Evolutionary conservation across 1,139 yeast species (phyloP).

Genomic region (Saccharomyces pastorianus): DNA sequence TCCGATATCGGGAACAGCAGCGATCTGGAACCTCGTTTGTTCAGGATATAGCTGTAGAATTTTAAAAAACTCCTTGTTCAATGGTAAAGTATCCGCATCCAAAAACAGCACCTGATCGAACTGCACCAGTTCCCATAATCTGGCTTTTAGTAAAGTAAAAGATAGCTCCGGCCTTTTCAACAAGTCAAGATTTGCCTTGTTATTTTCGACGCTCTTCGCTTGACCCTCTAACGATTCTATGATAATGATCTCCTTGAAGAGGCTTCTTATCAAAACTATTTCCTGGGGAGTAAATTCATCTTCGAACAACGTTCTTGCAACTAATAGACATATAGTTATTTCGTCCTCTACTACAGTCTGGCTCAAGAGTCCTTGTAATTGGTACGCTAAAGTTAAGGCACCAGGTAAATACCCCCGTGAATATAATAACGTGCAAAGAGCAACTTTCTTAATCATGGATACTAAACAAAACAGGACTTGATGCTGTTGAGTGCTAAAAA

Average conservation of each 20-base stretch:
- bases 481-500: neutral
- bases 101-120: slow-evolving; percentile 62
- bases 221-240: slow-evolving; percentile 24
- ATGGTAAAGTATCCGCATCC: slow-evolving; percentile 76
- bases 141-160: slow-evolving; percentile 62
- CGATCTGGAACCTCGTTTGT: slow-evolving; percentile 33
- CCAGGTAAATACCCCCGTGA: slow-evolving; percentile 69
- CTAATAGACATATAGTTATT: slow-evolving; percentile 15
- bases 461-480: neutral
- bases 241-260: slow-evolving; percentile 30
- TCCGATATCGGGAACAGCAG: slow-evolving; percentile 87
- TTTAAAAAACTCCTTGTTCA: slow-evolving; percentile 28
- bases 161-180: slow-evolving; percentile 69
- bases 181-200: slow-evolving; percentile 35
- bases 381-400: slow-evolving; percentile 51
- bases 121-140: slow-evolving; percentile 57
- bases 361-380: slow-evolving; percentile 14
- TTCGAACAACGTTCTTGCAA: slow-evolving; percentile 17
- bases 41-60: slow-evolving; percentile 16
- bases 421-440: slow-evolving; percentile 61
- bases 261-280: slow-evolving; percentile 12
- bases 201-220: slow-evolving; percentile 20
- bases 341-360: slow-evolving; percentile 4
- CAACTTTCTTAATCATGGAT: slow-evolving; percentile 27
- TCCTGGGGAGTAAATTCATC: slow-evolving; percentile 12